Base-by-base conservation (phyloP, 2,329 filamentous ascomycete species). In the Lizonia empirigonia region DNA sequence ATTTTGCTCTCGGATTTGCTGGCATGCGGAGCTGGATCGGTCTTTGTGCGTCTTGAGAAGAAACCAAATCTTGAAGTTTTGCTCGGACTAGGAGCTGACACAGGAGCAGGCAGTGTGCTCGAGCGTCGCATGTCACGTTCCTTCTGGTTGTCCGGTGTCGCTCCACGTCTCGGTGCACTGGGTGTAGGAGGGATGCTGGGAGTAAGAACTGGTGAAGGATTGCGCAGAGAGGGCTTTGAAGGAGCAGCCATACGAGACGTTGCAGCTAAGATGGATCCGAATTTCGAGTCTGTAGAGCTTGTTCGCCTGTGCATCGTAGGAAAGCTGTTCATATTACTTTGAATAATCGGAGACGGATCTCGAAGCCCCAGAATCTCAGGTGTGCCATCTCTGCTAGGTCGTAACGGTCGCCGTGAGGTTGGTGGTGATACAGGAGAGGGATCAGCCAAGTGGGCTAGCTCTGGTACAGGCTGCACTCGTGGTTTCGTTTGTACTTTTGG, bases 1-100 rank as follows among this genome's bases (percentile, higher is more conserved):
- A 77, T 54, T 7, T 77, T 67, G 56, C 81, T 85, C 7, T 86
- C 85, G 29, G 81, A 79, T 67, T 82, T 85, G n/a, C 85, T 81
- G 0, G 70, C 53, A 9, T 74, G 53, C n/a, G 72, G 68, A 33
- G 84, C 79, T 4, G 82, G 69, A 1, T 83, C 78, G 0, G 83
- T 79, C 71, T 90, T 95, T 12, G 85, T 85, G 48, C 85, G 86
- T 58, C 88, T 84, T 7, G 86, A 80, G 63, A 96, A 96, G 45
- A 96, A 80, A 1, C 88, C 87, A 69, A 96, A 94, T 2, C 88
- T 83, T 7, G 83, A 80, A 29, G 85, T 83, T 10, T 82, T 81
- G 8, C 79, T 80, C 4, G 84, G 76, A 44, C 79, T 82, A 2
- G 85, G 62, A 12, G 64, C 54, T 32, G 65, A 57, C 55, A 80